Evolutionary conservation across 1,139 yeast species (phyloP), one percentile per base, ranked within the genome.

Genomic region (Sugiyamaella grinbergsii): DNA sequence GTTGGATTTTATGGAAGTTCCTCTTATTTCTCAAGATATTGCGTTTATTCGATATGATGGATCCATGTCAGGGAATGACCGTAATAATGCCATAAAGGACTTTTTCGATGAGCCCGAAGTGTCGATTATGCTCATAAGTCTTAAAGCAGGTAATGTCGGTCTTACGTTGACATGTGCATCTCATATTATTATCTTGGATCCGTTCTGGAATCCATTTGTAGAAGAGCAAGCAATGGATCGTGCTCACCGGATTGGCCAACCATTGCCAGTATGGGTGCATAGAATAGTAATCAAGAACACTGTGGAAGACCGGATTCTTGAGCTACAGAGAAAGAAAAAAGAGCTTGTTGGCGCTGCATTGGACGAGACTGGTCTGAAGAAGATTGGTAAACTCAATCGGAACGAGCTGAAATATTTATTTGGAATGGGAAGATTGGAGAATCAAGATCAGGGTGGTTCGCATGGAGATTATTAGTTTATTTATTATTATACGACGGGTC

Each of bases 181-280:
- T 37, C 96, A 89, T 66, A 95, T 91, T 8, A 80, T 91, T 47
- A 78, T 91, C 10, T 78, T 88, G 75, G 98, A 91, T 66, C 97
- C 97, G 13, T 91, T 89, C 65, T 91, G 98, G 98, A 91, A 91
- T 64, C 98, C 97, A 1, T 91, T 78, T 67, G 96, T 91, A 2
- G 98, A 91, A 68, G 95, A 87, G 43, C 98, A 91, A 70, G 98
- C 98, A 0, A 89, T 87, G 79, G 97, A 89, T 67, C 80, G 98
- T 58, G 95, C 94, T 5, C 93, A 93, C 70, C 79, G 98, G 67
- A 87, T 91, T 58, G 96, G 97, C 5, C 98, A 91, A 69, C 78
- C 79, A 29, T 74, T 80, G 51, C 83, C 82, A 39, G 98, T 91
- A 11, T 73, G 69, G 57, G 88, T 91, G 20, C 84, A 90, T 67